phyloP scores from a whole-genome alignment of 208 protist genomes.

The Leishmania guyanensis region DNA sequence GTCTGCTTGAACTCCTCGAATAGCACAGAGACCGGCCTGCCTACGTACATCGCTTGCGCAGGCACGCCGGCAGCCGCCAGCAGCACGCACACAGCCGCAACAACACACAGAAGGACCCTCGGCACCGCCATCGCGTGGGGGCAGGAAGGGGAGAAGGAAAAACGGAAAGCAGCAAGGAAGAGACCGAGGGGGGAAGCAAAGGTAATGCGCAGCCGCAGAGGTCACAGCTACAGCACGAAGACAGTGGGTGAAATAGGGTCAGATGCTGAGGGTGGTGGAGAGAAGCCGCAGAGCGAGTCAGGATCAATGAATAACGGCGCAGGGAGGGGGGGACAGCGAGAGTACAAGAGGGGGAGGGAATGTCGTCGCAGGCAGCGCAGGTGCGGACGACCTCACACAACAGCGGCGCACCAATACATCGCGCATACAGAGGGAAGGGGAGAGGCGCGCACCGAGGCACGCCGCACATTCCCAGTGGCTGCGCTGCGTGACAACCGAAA shows the following conservation, averaged over 20 bases:
- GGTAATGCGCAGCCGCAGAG: not conserved
- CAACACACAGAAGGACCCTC: conserved; percentile 16
- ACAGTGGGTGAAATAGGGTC: not conserved
- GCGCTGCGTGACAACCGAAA: not conserved
- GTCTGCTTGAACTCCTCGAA: conserved; percentile 50
- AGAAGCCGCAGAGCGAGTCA: not conserved
- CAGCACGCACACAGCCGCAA: conserved; percentile 30
- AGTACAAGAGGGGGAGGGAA: not conserved
- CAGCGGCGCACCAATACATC: not conserved
- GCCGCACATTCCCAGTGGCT: not conserved
- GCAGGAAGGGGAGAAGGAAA: not conserved
- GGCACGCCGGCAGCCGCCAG: conserved; percentile 15
- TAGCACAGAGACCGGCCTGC: conserved; percentile 17
- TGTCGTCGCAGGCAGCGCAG: not conserved
- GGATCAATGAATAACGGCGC: not conserved
- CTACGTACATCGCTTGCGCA: conserved; percentile 20
- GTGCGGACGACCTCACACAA: not conserved
- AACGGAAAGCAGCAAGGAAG: not conserved
- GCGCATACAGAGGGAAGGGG: not conserved
- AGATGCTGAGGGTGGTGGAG: not conserved
- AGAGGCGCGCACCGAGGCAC: not conserved
- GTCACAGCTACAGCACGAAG: not conserved
- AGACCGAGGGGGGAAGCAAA: not conserved
- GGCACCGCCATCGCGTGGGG: conserved; percentile 17
- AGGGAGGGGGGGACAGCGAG: not conserved